Evolutionary conservation across 208 protist species (phyloP), one percentile per base, ranked within the genome.

Genomic region (Acanthamoeba lenticulata): DNA sequence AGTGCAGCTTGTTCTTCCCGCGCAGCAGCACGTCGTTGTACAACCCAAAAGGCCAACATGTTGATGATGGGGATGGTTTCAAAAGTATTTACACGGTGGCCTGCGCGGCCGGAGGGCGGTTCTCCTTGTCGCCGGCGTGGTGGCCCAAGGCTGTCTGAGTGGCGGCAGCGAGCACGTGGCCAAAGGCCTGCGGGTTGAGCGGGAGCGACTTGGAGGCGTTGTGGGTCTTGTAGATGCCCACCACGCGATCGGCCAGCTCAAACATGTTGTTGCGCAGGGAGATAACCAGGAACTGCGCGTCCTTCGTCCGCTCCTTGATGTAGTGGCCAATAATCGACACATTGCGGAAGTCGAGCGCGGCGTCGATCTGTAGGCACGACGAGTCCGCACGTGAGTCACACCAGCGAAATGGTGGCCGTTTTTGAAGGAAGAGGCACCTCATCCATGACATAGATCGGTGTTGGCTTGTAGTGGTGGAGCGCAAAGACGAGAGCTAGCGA

Each of bases 401-500:
- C 24, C 19, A 24, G 47, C 19, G 47, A 24, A 0, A 19, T 52
- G 47, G 27, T n/a, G 65, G 7, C 7, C 2, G 29, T 42, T 38
- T 17, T 42, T 74, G 32, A 36, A 79, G 40, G 2, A 32, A 5
- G 1, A 47, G 38, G 19, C 6, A 79, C 69, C 96, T 99, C 99
- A 97, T 99, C 99, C 99, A 99, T 99, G 57, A 99, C 98, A 97
- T 99, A 99, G 49, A 99, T 98, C 1, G 99, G 99, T n/a, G 99
- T 99, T 15, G 99, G 99, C 95, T 99, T 99, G 96, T 99, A 99
- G 96, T 99, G 98, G 96, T 99, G 99, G 24, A 99, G 98, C 29
- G 99, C 99, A 97, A 99, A 99, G 45, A 99, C 99, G 42, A 99
- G 97, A 1, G 99, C 98, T 6, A 99, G 97, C 67, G 99, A 99